Conservation (phyloP, 2,329 filamentous ascomycete genomes). For the Phialophora tarda region DNA sequence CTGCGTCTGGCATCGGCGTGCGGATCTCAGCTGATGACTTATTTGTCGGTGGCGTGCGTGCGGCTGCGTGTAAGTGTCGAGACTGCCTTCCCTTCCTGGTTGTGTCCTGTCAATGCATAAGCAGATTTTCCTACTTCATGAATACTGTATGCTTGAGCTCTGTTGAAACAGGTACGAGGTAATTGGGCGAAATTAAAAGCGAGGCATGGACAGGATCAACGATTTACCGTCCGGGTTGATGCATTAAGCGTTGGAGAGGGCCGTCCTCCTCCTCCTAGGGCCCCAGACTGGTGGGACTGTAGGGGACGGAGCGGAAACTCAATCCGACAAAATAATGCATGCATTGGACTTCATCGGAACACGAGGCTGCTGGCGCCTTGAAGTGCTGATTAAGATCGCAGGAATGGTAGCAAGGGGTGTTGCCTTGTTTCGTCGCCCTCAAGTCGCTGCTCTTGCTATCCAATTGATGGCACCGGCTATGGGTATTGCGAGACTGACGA, state of each 20-base stretch:
- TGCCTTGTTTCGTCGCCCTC: neutral
- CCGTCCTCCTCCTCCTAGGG: too few relatives aligned
- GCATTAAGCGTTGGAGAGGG: neutral
- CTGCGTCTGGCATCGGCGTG: too few relatives aligned
- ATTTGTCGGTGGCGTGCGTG: too few relatives aligned
- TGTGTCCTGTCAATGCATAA: too few relatives aligned
- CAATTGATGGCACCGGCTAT: neutral
- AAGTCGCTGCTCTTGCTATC: conserved; percentile 20
- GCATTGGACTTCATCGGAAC: neutral
- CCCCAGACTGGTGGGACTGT: neutral
- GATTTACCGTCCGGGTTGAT: neutral
- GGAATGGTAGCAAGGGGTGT: too few relatives aligned
- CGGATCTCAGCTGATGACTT: too few relatives aligned
- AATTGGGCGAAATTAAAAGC: neutral
- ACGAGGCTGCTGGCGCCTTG: neutral
- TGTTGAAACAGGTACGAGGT: too few relatives aligned
- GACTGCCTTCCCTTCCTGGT: too few relatives aligned
- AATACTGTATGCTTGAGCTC: too few relatives aligned
- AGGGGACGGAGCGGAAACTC: neutral
- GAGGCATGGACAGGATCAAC: neutral
- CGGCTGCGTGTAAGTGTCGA: too few relatives aligned
- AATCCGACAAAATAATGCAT: neutral
- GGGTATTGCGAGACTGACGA: neutral
- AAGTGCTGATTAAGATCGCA: neutral
- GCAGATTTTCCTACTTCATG: too few relatives aligned